These are phyloP conservation scores for Trametes polyzona DNA, from an alignment of 1,284 basidiomycete genomes.

Conservation along the genomic window DNA sequence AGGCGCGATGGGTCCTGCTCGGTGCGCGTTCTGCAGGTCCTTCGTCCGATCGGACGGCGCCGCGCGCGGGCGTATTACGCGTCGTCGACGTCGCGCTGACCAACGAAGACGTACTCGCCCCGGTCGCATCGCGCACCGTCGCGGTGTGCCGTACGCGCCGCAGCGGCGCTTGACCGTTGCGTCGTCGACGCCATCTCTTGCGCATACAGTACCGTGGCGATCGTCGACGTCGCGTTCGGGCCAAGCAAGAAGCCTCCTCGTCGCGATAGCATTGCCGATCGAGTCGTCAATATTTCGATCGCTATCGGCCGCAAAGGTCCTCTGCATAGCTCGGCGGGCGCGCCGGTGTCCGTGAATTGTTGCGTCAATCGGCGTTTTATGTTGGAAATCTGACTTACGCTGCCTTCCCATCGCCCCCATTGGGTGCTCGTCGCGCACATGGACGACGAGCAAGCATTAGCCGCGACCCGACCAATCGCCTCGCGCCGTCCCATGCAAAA, in stretches of 20 bases:
- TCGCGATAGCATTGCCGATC: slow-evolving; percentile 2
- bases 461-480: slow-evolving; percentile 8
- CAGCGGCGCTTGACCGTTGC: background rate
- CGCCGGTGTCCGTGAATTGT: too few relatives aligned
- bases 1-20: slow-evolving; percentile 3
- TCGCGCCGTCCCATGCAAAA: background rate
- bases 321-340: too few relatives aligned
- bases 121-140: background rate
- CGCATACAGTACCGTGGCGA: background rate
- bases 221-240: slow-evolving; percentile 4
- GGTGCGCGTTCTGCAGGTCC: too few relatives aligned
- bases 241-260: background rate
- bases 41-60: slow-evolving; percentile 14
- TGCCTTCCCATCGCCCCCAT: background rate
- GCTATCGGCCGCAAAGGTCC: too few relatives aligned
- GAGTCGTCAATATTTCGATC: background rate
- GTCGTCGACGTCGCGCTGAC: background rate
- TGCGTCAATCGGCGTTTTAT: background rate
- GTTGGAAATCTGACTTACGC: too few relatives aligned
- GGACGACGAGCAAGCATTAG: slow-evolving; percentile 2
- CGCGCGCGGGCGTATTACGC: background rate
- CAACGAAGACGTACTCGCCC: slow-evolving; percentile 11
- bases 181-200: background rate
- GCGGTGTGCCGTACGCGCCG: background rate
- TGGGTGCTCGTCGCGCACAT: background rate